Evolutionary conservation across 192 early-diverging fungal genomes (phyloP).

Genomic region (Coemansia furcata): DNA sequence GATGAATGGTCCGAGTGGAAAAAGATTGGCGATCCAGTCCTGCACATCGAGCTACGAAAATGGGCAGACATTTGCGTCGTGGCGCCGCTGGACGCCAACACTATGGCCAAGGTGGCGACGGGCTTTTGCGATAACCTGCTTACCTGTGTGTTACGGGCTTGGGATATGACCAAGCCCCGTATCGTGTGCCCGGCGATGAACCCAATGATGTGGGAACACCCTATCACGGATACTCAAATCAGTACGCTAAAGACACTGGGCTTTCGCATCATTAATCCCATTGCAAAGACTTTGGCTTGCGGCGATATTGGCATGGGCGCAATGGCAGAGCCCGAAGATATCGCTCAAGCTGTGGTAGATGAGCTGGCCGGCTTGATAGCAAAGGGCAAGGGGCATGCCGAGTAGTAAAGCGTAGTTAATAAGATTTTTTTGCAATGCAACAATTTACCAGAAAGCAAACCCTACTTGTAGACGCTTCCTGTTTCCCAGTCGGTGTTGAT

Average conservation of each 20-base stretch:
- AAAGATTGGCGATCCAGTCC: constrained; percentile 82
- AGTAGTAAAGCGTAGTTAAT: background rate
- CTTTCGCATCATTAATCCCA: constrained; percentile 71
- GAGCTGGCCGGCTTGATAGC: constrained; percentile 12
- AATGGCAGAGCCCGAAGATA: constrained; percentile 78
- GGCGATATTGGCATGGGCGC: constrained; percentile 90
- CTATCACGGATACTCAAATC: constrained; percentile 76
- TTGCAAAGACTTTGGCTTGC: constrained; percentile 86
- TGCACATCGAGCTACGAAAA: constrained; percentile 90
- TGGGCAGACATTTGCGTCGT: constrained; percentile 93
- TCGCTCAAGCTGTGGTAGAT: constrained; percentile 46
- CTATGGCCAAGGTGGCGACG: constrained; percentile 83
- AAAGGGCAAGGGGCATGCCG: background rate
- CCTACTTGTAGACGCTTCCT: constrained; percentile 41
- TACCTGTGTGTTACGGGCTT: constrained; percentile 87
- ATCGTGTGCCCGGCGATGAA: constrained; percentile 96
- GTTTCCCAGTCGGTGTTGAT: constrained; percentile 53
- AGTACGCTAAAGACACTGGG: constrained; percentile 54
- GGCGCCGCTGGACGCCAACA: constrained; percentile 92
- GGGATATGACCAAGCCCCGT: constrained; percentile 74
- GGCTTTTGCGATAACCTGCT: constrained; percentile 94
- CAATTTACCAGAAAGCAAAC: background rate
- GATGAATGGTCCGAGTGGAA: constrained; percentile 92
- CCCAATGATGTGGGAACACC: constrained; percentile 95
- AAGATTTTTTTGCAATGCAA: background rate